phyloP scores from a whole-genome alignment of 495 filamentous ascomycete genomes.

The Hyaloscypha variabilis region DNA sequence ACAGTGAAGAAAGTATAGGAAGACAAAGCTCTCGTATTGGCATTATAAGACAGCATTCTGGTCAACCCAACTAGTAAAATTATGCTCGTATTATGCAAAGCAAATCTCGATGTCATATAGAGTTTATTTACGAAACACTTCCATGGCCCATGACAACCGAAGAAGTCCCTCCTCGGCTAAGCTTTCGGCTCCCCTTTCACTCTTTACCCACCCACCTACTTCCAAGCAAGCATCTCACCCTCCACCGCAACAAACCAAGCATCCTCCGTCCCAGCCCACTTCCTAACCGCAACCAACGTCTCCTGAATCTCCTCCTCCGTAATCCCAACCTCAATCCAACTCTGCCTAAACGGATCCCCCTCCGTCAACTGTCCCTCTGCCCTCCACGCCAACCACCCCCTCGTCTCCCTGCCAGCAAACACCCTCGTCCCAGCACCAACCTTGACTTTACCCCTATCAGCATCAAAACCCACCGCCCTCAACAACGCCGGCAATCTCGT shows the following conservation, averaged over 20 bases:
- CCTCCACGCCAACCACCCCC: constrained; percentile 36
- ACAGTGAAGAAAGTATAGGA: no score
- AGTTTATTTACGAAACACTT: no score
- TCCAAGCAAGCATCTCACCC: constrained; percentile 45
- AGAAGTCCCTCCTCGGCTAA: neutral
- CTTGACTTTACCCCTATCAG: constrained; percentile 35
- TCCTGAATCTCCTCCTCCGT: constrained; percentile 40
- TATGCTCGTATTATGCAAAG: no score
- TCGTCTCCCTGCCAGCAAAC: constrained; percentile 32
- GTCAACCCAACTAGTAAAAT: no score
- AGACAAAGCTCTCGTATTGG: no score
- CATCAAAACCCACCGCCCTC: constrained; percentile 38
- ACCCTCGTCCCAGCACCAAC: constrained; percentile 37
- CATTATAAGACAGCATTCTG: no score
- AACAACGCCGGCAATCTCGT: constrained; percentile 36
- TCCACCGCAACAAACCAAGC: constrained; percentile 42
- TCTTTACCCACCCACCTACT: constrained; percentile 28
- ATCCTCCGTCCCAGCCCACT: constrained; percentile 41
- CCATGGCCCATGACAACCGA: no score
- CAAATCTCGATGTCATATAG: no score
- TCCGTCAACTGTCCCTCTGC: constrained; percentile 34
- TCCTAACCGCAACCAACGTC: constrained; percentile 32
- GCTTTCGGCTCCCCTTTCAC: neutral
- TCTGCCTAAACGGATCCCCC: constrained; percentile 40
- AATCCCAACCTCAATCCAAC: constrained; percentile 41